Evolutionary conservation across 495 filamentous ascomycete genomes (phyloP).

Genomic region (Neurospora sp.): DNA sequence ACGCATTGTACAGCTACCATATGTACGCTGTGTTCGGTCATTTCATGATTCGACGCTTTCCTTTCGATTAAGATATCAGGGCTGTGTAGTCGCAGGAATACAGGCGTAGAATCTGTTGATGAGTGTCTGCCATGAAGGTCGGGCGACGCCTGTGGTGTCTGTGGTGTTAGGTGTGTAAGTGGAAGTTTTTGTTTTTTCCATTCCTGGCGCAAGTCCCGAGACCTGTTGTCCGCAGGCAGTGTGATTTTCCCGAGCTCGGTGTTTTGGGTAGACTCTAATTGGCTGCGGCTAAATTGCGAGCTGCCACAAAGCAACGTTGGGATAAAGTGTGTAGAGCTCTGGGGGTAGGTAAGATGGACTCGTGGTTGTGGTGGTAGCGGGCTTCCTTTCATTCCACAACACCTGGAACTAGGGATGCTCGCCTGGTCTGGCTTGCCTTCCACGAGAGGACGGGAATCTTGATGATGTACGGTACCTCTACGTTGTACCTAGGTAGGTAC

Average conservation of each 20-base stretch:
- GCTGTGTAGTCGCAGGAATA: neutral
- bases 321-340: neutral
- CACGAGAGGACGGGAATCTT: neutral
- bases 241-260: constrained; percentile 15
- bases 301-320: constrained; percentile 12
- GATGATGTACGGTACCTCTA: neutral
- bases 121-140: neutral
- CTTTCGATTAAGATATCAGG: neutral
- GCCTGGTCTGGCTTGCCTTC: neutral
- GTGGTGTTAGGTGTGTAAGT: neutral
- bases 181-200: neutral
- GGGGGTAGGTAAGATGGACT: neutral
- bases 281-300: constrained; percentile 31
- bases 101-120: neutral
- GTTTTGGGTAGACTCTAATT: constrained; percentile 19
- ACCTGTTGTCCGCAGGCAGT: neutral
- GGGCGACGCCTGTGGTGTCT: neutral
- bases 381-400: neutral
- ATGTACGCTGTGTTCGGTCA: neutral
- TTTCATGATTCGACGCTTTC: neutral
- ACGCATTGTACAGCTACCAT: neutral
- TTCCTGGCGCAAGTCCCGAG: neutral
- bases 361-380: neutral
- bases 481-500: neutral
- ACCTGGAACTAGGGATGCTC: too few species aligned